These are phyloP conservation scores for Moringa oleifera DNA, from an alignment of 345 rosid species.

Conservation along the genomic window DNA sequence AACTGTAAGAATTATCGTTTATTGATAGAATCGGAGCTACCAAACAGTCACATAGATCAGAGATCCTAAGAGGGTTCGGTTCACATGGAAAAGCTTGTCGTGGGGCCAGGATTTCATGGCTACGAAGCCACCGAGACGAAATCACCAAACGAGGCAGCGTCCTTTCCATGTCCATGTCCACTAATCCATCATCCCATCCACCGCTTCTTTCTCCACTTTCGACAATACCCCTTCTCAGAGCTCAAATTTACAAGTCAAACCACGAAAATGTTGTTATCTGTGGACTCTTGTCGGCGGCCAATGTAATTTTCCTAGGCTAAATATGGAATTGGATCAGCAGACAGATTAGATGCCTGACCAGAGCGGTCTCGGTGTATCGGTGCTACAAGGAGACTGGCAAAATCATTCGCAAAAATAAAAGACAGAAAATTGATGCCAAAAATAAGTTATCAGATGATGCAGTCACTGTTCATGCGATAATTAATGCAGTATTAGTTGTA, in stretches of 20 bases:
- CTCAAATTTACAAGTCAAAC: conserved; percentile 26
- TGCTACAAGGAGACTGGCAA: not conserved
- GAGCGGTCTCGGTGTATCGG: not conserved
- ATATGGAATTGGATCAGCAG: not conserved
- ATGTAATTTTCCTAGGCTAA: not conserved
- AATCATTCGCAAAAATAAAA: too few relatives aligned
- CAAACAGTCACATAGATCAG: too few relatives aligned
- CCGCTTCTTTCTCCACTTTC: not conserved
- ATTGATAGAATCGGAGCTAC: too few relatives aligned
- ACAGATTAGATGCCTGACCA: too few relatives aligned
- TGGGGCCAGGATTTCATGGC: not conserved
- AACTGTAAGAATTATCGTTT: too few relatives aligned
- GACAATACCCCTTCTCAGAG: conserved; percentile 11
- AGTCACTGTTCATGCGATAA: too few relatives aligned
- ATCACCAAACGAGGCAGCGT: too few relatives aligned
- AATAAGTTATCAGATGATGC: too few relatives aligned
- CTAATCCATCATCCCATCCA: not conserved
- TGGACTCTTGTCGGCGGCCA: conserved; percentile 27
- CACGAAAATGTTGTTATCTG: not conserved
- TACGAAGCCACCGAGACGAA: too few relatives aligned
- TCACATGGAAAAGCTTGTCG: not conserved
- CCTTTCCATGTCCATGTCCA: not conserved
- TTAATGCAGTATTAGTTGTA: too few relatives aligned
- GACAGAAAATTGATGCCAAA: too few relatives aligned
- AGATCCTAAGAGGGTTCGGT: not conserved